Percentiles rank a stretch among this genome's conserved stretches.
These are phyloP conservation scores for Exsudoporus floridanus DNA, from an alignment of 1,284 basidiomycete genomes.

Conservation along the genomic window DNA sequence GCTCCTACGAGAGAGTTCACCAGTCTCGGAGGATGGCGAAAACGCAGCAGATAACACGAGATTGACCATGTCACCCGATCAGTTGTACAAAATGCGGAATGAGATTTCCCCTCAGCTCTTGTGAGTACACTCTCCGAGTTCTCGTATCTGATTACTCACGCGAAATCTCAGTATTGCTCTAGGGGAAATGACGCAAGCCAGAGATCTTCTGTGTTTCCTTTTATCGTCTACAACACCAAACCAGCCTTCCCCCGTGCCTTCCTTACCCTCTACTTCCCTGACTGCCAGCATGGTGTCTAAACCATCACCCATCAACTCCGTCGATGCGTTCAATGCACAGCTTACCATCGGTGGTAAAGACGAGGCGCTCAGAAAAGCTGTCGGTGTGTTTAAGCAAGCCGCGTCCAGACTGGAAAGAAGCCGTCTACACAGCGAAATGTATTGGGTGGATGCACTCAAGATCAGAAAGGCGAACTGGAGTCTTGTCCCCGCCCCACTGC, in stretches of 20 bases:
- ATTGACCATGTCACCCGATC: constrained; percentile 68
- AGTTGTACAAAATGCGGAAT: constrained; percentile 67
- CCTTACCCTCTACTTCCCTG: constrained; percentile 41
- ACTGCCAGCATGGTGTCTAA: constrained; percentile 66
- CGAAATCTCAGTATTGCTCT: constrained; percentile 54
- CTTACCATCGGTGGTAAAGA: constrained; percentile 75
- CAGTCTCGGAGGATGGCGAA: constrained; percentile 32
- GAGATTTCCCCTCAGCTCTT: constrained; percentile 68
- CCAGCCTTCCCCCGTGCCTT: constrained; percentile 22
- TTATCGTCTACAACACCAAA: constrained; percentile 43
- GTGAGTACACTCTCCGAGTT: constrained; percentile 43
- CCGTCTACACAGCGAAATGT: constrained; percentile 59
- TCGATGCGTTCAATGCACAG: constrained; percentile 74
- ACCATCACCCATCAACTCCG: constrained; percentile 60
- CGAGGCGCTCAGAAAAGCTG: constrained; percentile 68
- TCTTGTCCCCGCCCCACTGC: constrained; percentile 71
- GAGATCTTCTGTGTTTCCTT: constrained; percentile 59
- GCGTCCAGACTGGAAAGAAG: constrained; percentile 66
- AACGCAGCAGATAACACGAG: constrained; percentile 30
- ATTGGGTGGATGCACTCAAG: constrained; percentile 77
- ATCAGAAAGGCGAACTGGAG: constrained; percentile 75
- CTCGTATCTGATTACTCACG: constrained; percentile 16
- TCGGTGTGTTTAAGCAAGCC: constrained; percentile 64
- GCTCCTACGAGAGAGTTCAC: constrained; percentile 21
- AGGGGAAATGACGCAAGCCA: constrained; percentile 75